These are phyloP conservation scores for Leccinum angustisporum DNA, from an alignment of 1,284 basidiomycete species.

Conservation along the genomic window DNA sequence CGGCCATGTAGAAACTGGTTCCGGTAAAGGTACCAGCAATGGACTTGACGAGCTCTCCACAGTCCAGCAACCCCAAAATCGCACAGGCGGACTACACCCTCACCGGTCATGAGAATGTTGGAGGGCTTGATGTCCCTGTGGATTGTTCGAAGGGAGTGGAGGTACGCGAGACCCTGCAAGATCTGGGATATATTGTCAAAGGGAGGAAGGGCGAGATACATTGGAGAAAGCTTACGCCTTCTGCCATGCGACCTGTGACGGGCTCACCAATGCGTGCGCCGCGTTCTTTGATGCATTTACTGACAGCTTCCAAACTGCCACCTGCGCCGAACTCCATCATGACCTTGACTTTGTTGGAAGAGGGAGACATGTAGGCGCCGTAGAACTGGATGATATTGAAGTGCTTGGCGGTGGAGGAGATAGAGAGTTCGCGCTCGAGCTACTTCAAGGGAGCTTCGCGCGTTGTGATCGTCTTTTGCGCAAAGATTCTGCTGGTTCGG, in stretches of 20 bases:
- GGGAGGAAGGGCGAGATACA: constrained; percentile 7
- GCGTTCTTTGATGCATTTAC: constrained; percentile 81
- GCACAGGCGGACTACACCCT: constrained; percentile 88
- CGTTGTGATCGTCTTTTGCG: constrained; percentile 95
- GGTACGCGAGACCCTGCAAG: constrained; percentile 87
- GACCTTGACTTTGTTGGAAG: constrained; percentile 91
- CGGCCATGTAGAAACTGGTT: constrained; percentile 97
- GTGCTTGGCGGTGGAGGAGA: constrained; percentile 84
- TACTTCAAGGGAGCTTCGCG: constrained; percentile 93
- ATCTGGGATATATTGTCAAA: constrained; percentile 49
- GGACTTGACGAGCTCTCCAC: constrained; percentile 90
- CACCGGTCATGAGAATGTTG: constrained; percentile 85
- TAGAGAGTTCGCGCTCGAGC: constrained; percentile 88
- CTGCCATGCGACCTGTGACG: constrained; percentile 88
- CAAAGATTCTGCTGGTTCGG: constrained; percentile 79
- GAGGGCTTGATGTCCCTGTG: constrained; percentile 98
- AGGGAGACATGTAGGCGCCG: constrained; percentile 93
- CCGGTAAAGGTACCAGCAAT: constrained; percentile 95
- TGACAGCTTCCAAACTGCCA: constrained; percentile 82
- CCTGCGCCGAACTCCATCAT: constrained; percentile 96
- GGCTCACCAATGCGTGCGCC: constrained; percentile 87
- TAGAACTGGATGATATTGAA: constrained; percentile 91
- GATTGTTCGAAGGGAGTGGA: constrained; percentile 90
- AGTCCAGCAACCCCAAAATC: constrained; percentile 99
- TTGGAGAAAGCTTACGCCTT: constrained; percentile 62